Conservation (phyloP, 306 rosid species). For the Acacia crassicarpa region DNA sequence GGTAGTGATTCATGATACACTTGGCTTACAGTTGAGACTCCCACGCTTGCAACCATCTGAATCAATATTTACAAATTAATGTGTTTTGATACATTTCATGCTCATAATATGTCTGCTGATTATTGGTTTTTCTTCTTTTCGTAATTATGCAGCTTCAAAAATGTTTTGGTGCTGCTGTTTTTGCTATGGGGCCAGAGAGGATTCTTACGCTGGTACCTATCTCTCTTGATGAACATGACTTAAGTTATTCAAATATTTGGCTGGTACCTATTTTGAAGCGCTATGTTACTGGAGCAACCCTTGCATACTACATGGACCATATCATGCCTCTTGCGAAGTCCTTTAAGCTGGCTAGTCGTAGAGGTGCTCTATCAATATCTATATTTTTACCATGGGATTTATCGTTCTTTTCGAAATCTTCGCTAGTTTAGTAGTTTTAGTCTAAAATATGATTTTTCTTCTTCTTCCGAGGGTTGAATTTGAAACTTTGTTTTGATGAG, state of each 20-base stretch:
- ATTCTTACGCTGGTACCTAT: conserved; percentile 68
- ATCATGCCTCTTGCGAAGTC: conserved; percentile 85
- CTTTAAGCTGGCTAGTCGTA: conserved; percentile 65
- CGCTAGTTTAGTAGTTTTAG: neutral
- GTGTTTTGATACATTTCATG: conserved; percentile 1
- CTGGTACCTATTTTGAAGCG: conserved; percentile 71
- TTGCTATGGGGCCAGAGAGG: conserved; percentile 87
- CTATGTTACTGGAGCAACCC: conserved; percentile 76
- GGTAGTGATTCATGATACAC: neutral
- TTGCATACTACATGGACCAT: conserved; percentile 67
- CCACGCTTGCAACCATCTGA: neutral
- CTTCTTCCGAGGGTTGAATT: neutral
- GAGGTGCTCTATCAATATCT: conserved; percentile 52
- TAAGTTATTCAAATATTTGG: conserved; percentile 70
- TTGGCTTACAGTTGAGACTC: neutral
- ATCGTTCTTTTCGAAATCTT: neutral
- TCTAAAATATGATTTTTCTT: neutral
- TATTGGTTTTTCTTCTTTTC: conserved; percentile 17
- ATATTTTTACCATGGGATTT: neutral
- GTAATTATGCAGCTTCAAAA: conserved; percentile 61
- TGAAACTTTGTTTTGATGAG: neutral
- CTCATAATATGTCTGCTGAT: conserved; percentile 21
- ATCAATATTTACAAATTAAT: neutral
- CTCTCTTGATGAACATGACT: conserved; percentile 51
- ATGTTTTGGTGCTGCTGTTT: conserved; percentile 83